Conservation (phyloP, 306 rosid species). For the Pterocarpus macrocarpus region DNA sequence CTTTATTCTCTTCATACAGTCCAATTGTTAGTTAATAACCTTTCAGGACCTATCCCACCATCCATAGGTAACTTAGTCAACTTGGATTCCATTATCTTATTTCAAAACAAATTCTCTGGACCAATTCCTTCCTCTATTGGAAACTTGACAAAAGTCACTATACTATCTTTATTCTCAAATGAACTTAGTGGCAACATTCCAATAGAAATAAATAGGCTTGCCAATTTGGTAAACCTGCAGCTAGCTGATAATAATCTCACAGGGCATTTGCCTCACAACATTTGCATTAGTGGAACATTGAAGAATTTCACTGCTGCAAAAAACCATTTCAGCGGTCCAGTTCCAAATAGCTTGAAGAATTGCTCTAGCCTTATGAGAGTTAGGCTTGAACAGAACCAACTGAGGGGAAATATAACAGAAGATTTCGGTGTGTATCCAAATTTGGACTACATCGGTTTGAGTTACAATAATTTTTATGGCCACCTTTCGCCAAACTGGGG, state of each 20-base stretch:
- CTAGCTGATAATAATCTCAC: not conserved
- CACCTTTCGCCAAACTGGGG: slow-evolving; percentile 1
- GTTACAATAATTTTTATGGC: slow-evolving; percentile 17
- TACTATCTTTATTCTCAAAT: not conserved
- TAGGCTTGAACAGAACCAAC: slow-evolving; percentile 37
- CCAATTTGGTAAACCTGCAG: not conserved
- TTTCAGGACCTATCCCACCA: slow-evolving; percentile 9
- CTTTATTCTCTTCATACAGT: not conserved
- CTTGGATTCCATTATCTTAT: too few relatives aligned
- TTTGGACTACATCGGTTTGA: slow-evolving; percentile 11
- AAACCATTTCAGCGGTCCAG: not conserved
- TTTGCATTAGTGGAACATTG: not conserved
- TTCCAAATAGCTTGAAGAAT: slow-evolving; percentile 11
- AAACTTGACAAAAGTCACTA: not conserved
- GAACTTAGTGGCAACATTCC: not conserved
- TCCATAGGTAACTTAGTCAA: too few relatives aligned
- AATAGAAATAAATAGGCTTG: not conserved
- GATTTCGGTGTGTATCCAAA: slow-evolving; percentile 43
- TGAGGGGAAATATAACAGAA: slow-evolving; percentile 29
- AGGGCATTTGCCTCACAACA: not conserved
- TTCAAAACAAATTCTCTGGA: not conserved
- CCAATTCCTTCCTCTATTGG: not conserved
- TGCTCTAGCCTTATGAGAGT: slow-evolving; percentile 13
- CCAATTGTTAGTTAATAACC: not conserved
- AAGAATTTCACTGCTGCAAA: fast-evolving